Evolutionary conservation across 306 rosid genomes (phyloP).

Genomic region (Dalbergia oliveri): DNA sequence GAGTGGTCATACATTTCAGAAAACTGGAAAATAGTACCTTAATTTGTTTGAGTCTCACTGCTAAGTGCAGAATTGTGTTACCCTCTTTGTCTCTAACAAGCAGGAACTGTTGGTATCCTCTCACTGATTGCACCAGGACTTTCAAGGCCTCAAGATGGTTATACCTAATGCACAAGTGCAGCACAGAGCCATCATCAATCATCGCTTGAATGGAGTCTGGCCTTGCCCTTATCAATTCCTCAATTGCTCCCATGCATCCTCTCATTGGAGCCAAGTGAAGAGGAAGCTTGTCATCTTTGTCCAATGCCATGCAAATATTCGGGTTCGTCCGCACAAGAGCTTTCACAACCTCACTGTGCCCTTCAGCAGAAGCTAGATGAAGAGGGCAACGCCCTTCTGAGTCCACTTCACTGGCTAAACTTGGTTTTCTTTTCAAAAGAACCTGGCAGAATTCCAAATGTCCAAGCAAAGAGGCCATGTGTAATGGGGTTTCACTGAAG

Average conservation of each 20-base stretch:
- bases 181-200: slow-evolving; percentile 30
- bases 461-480: slow-evolving; percentile 49
- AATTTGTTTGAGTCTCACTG: slow-evolving; percentile 26
- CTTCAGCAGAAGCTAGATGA: slow-evolving; percentile 48
- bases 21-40: slow-evolving; percentile 31
- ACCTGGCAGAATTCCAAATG: slow-evolving; percentile 29
- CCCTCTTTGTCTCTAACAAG: slow-evolving; percentile 34
- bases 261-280: slow-evolving; percentile 48
- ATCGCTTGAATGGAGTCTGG: background rate
- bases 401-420: slow-evolving; percentile 31
- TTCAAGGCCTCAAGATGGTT: slow-evolving; percentile 45
- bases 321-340: slow-evolving; percentile 18
- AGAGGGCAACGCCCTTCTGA: slow-evolving; percentile 54
- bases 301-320: slow-evolving; percentile 35
- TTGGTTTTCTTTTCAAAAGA: slow-evolving; percentile 34
- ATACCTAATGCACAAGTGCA: slow-evolving; percentile 42
- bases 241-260: slow-evolving; percentile 36
- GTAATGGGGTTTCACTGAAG: slow-evolving; percentile 48
- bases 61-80: slow-evolving; percentile 41
- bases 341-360: slow-evolving; percentile 44
- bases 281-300: slow-evolving; percentile 53
- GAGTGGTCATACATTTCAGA: too few relatives aligned
- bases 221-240: slow-evolving; percentile 28
- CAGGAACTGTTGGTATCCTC: slow-evolving; percentile 29
- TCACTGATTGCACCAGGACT: slow-evolving; percentile 29